A percentile compares a stretch with the other conserved stretches of the same genome.
These are phyloP conservation scores for Phytophthora europaea DNA, from an alignment of 352 stramenopile species.

Conservation along the genomic window DNA sequence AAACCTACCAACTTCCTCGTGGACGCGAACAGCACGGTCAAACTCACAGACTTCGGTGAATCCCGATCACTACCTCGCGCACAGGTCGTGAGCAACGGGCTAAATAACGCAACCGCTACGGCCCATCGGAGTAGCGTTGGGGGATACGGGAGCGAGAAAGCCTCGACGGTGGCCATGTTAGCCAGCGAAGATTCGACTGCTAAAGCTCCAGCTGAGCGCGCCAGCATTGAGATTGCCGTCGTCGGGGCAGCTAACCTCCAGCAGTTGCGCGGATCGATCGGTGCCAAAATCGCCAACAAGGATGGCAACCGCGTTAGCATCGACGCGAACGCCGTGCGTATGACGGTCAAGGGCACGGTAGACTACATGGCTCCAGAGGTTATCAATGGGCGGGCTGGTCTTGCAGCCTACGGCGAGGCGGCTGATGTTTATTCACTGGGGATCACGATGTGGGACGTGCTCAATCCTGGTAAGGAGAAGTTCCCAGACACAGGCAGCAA, in stretches of 20 bases:
- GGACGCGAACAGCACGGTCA: constrained; percentile 62
- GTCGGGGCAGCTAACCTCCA: constrained; percentile 43
- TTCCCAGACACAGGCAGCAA: constrained; percentile 58
- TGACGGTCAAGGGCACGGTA: constrained; percentile 77
- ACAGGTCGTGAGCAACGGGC: constrained; percentile 42
- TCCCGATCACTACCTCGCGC: constrained; percentile 57
- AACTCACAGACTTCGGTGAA: constrained; percentile 82
- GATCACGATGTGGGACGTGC: constrained; percentile 82
- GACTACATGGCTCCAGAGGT: constrained; percentile 87
- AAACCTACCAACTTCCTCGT: constrained; percentile 84
- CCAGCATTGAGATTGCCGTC: constrained; percentile 44
- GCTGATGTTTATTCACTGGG: constrained; percentile 81
- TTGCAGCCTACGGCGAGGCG: constrained; percentile 66
- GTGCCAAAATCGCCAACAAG: constrained; percentile 8
- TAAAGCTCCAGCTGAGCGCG: constrained; percentile 20
- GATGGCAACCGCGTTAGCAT: constrained; percentile 20
- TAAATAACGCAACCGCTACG: constrained; percentile 1
- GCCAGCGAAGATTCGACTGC: constrained; percentile 19
- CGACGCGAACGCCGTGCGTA: constrained; percentile 40
- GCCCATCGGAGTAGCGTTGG: constrained; percentile 17
- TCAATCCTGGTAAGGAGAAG: constrained; percentile 64
- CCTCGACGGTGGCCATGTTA: constrained; percentile 39
- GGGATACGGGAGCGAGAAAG: constrained; percentile 31
- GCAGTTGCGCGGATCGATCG: constrained; percentile 35
- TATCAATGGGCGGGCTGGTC: constrained; percentile 66